Percentiles rank a stretch among this genome's conserved stretches.
Conservation (phyloP, 2,329 filamentous ascomycete species). For the Epichloe amarillans region DNA sequence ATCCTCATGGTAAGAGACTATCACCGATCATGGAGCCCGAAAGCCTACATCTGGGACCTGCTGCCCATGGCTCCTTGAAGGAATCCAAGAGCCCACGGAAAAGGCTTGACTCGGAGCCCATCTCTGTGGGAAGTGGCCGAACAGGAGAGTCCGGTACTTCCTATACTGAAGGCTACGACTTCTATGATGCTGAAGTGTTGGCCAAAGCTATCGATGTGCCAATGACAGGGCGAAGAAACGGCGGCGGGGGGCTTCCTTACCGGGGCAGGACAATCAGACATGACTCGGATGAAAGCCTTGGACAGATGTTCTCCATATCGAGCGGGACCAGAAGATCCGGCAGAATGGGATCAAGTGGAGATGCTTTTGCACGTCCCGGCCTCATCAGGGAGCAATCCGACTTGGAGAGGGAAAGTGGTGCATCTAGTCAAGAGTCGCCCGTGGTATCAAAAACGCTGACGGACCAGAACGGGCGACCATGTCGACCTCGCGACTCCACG, state of each 20-base stretch:
- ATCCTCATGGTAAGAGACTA: conserved; percentile 25
- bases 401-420: conserved; percentile 17
- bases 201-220: conserved; percentile 40
- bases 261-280: conserved; percentile 25
- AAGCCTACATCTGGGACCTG: conserved; percentile 36
- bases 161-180: conserved; percentile 50
- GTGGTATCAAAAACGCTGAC: conserved; percentile 6
- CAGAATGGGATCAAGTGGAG: conserved; percentile 7
- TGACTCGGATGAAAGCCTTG: conserved; percentile 46
- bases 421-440: conserved; percentile 24
- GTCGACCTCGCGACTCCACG: conserved; percentile 16
- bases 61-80: conserved; percentile 24
- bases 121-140: conserved; percentile 37
- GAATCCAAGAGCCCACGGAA: conserved; percentile 22
- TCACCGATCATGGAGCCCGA: conserved; percentile 37
- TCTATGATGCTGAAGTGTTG: conserved; percentile 47
- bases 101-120: conserved; percentile 35
- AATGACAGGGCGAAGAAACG: conserved; percentile 24
- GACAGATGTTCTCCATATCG: conserved; percentile 45
- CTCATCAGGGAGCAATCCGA: conserved; percentile 16
- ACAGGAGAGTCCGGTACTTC: conserved; percentile 35
- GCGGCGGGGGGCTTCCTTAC: conserved; percentile 17
- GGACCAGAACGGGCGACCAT: conserved; percentile 3
- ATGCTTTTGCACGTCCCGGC: conserved; percentile 15
- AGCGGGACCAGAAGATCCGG: conserved; percentile 24